A percentile compares a stretch with the other conserved stretches of the same genome.
Evolutionary conservation across 2,329 filamentous ascomycete genomes (phyloP).

Genomic region (Aspergillus texensis): DNA sequence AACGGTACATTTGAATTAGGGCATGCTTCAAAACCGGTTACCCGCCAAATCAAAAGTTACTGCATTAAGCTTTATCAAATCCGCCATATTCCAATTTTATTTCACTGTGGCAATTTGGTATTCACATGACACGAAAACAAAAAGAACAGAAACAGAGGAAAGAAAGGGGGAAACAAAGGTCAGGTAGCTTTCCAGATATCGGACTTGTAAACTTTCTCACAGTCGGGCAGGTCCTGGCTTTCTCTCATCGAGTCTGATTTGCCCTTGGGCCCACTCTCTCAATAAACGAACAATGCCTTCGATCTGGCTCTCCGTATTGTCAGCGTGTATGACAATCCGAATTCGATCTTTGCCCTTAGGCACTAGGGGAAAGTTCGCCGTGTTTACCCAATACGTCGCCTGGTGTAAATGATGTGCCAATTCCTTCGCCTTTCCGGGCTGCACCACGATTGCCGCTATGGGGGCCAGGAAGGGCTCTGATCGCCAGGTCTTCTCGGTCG

Average conservation of each 20-base stretch:
- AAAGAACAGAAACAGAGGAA: too few relatives aligned
- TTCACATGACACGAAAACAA: too few relatives aligned
- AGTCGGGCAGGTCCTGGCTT: neutral
- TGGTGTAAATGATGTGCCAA: slow-evolving; percentile 7
- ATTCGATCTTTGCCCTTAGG: slow-evolving; percentile 11
- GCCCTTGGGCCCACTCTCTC: slow-evolving; percentile 9
- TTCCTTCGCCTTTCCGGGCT: neutral
- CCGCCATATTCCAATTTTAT: too few relatives aligned
- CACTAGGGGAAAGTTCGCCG: slow-evolving; percentile 9
- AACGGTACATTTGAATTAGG: too few relatives aligned
- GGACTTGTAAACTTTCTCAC: neutral
- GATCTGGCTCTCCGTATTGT: slow-evolving; percentile 14
- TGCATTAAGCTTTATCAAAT: too few relatives aligned
- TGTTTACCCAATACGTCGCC: slow-evolving; percentile 14
- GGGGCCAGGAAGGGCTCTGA: slow-evolving; percentile 9
- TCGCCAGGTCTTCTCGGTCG: slow-evolving; percentile 11
- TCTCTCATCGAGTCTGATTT: neutral
- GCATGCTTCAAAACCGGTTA: too few relatives aligned
- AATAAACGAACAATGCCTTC: slow-evolving; percentile 6
- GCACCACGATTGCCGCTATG: slow-evolving; percentile 9
- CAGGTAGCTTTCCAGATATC: neutral
- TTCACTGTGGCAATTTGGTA: too few relatives aligned
- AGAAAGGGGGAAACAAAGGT: neutral
- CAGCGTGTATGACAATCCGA: slow-evolving; percentile 14
- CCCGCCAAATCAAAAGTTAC: too few relatives aligned